phyloP scores from a whole-genome alignment of 228 moss, liverwort and hornwort species.

The Sphagnum magellanicum region DNA sequence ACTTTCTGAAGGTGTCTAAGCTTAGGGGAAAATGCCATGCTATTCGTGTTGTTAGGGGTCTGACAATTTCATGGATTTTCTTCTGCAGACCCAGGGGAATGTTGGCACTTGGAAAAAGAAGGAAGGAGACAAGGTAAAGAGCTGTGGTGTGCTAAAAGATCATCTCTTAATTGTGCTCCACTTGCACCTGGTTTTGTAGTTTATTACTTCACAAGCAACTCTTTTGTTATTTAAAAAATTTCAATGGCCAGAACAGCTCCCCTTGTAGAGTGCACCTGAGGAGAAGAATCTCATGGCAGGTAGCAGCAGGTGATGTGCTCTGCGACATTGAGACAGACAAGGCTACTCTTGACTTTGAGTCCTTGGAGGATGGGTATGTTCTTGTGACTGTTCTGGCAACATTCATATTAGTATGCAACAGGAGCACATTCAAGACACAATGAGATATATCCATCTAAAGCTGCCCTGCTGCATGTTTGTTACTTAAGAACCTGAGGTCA shows the following conservation, averaged over 20 bases:
- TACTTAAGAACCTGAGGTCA: no score
- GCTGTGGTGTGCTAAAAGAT: no score
- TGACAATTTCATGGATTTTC: neutral
- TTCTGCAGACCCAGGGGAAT: conserved; percentile 83
- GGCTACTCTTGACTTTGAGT: conserved; percentile 87
- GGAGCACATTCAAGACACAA: neutral
- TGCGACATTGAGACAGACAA: conserved; percentile 98
- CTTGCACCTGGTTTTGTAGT: neutral
- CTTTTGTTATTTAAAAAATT: neutral
- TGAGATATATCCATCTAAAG: no score
- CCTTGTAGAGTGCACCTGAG: no score
- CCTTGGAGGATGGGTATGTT: conserved; percentile 88
- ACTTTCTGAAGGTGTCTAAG: neutral
- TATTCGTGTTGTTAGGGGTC: neutral
- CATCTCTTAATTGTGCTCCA: no score
- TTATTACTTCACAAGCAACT: neutral
- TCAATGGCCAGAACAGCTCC: no score
- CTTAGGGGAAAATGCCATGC: neutral
- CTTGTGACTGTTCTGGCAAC: neutral
- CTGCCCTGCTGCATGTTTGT: no score
- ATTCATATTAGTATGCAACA: neutral
- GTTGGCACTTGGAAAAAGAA: conserved; percentile 89
- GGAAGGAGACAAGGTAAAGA: conserved; percentile 77
- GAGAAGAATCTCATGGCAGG: conserved; percentile 17
- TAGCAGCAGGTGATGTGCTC: conserved; percentile 83